Percentiles rank a stretch among this genome's conserved stretches.
phyloP scores from a whole-genome alignment of 768 basidiomycete genomes.

The Phlebiopsis flavidoalba region DNA sequence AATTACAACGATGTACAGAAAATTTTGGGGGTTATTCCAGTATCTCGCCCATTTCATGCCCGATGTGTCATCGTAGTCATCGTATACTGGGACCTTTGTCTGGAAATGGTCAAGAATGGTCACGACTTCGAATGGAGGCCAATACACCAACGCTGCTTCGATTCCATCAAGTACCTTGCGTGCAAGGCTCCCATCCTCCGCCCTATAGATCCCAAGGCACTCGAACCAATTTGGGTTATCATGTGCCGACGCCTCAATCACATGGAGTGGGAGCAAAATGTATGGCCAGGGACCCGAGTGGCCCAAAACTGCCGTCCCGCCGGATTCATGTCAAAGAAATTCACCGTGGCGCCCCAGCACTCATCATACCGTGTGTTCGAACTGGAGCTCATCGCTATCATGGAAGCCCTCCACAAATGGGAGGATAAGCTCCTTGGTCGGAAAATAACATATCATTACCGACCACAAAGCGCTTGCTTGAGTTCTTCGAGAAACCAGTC shows the following conservation, averaged over 20 bases:
- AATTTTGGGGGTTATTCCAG: slow-evolving; percentile 35
- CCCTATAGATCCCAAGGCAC: too few species aligned
- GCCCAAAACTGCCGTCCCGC: slow-evolving; percentile 1
- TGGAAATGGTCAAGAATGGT: slow-evolving; percentile 23
- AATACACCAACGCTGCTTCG: slow-evolving; percentile 22
- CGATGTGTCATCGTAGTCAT: slow-evolving; percentile 26
- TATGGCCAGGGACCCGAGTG: neutral
- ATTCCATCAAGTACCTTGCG: neutral
- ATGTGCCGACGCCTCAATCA: neutral
- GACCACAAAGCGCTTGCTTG: neutral
- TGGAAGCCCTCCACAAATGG: too few species aligned
- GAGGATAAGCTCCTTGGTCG: neutral
- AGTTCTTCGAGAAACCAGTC: neutral
- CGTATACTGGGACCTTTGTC: slow-evolving; percentile 29
- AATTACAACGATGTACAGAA: slow-evolving; percentile 31
- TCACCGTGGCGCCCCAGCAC: slow-evolving; percentile 2
- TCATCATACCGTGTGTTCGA: neutral
- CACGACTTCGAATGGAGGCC: slow-evolving; percentile 24
- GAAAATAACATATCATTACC: neutral
- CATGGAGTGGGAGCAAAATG: too few species aligned
- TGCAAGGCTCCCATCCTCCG: neutral
- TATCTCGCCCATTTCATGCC: slow-evolving; percentile 35
- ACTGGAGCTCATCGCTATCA: too few species aligned
- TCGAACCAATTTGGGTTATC: slow-evolving; percentile 3
- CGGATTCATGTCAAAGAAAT: slow-evolving; percentile 4